phyloP scores from a whole-genome alignment of 768 basidiomycete species.

The Phanerochaete carnosa region DNA sequence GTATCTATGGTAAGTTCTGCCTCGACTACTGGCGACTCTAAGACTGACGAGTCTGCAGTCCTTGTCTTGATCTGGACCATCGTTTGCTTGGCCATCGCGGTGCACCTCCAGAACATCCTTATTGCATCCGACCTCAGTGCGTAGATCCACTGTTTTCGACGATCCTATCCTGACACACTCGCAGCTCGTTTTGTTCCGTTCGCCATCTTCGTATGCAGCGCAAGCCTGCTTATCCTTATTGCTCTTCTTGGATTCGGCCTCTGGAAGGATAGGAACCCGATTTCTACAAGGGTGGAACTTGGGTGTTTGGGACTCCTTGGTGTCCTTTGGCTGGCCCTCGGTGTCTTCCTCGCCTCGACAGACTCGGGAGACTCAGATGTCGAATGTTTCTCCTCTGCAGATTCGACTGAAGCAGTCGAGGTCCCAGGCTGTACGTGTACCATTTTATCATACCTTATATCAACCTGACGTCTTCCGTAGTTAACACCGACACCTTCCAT shows the following conservation, averaged over 20 bases:
- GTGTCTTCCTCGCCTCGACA: constrained; percentile 69
- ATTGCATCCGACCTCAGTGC: constrained; percentile 78
- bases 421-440: constrained; percentile 62
- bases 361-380: constrained; percentile 77
- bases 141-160: constrained; percentile 21
- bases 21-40: constrained; percentile 5
- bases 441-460: not conserved
- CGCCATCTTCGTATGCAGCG: constrained; percentile 75
- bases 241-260: constrained; percentile 68
- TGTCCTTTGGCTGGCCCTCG: constrained; percentile 80
- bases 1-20: constrained; percentile 57
- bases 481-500: constrained; percentile 82
- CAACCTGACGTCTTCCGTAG: constrained; percentile 32
- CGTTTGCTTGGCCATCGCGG: constrained; percentile 78
- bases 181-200: constrained; percentile 85
- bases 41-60: constrained; percentile 34
- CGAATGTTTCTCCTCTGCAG: constrained; percentile 70
- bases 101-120: constrained; percentile 69
- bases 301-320: constrained; percentile 68
- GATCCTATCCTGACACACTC: not conserved
- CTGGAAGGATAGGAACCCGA: constrained; percentile 66
- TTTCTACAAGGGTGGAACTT: constrained; percentile 75
- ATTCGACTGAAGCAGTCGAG: constrained; percentile 49
- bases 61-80: constrained; percentile 70
- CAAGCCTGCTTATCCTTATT: constrained; percentile 64